A percentile compares a stretch with the other conserved stretches of the same genome.
Evolutionary conservation across 768 basidiomycete species (phyloP).

Genomic region (Hygrophoropsis aurantiaca): DNA sequence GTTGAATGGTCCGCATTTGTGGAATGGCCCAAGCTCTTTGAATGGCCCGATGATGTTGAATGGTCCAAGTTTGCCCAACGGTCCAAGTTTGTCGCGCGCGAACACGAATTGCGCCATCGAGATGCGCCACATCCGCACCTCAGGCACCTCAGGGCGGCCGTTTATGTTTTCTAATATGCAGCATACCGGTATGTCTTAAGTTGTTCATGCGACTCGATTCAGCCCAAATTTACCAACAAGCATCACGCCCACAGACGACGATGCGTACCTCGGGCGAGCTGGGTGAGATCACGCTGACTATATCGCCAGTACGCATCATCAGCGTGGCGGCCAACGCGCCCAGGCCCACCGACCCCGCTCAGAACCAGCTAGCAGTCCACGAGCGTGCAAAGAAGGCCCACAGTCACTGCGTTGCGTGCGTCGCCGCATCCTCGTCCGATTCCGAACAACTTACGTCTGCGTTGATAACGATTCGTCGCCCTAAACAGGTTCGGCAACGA

Average conservation of each 20-base stretch:
- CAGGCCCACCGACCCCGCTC: not conserved
- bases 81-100: not conserved
- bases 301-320: conserved; percentile 1
- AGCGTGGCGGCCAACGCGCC: not conserved
- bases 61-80: no score
- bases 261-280: conserved; percentile 7
- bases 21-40: no score
- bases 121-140: conserved; percentile 1
- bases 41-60: no score
- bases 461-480: not conserved
- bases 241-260: conserved; percentile 5
- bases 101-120: not conserved
- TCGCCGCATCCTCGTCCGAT: no score
- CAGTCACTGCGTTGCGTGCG: conserved; percentile 27
- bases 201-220: no score
- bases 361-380: conserved; percentile 13
- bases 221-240: no score
- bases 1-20: no score
- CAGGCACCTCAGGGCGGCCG: conserved; percentile 1
- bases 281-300: conserved; percentile 5
- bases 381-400: conserved; percentile 32
- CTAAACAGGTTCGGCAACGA: conserved; percentile 23
- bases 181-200: conserved; percentile 8
- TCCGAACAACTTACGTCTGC: not conserved
- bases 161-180: conserved; percentile 10